Conservation (phyloP, 345 rosid species). For the Brassica cretica region DNA sequence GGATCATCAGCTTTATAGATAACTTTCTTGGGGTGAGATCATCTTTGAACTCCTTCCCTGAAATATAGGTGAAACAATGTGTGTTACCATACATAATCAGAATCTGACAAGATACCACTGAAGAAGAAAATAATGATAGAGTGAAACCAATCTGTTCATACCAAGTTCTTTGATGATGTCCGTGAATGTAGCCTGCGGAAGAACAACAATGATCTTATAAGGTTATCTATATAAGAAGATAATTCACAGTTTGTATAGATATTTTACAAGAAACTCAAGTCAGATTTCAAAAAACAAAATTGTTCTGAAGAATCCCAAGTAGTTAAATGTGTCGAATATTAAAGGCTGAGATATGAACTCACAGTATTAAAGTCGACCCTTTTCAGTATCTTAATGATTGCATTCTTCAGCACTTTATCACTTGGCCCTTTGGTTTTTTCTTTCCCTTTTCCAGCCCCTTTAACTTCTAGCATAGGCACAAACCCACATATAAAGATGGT, state of each 20-base stretch:
- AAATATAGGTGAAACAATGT: conserved; percentile 27
- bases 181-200: conserved; percentile 92
- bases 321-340: not conserved
- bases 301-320: not conserved
- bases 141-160: conserved; percentile 39
- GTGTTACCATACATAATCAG: not conserved
- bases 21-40: conserved; percentile 78
- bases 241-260: conserved; percentile 6
- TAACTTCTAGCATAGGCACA: conserved; percentile 43
- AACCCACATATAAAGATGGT: conserved; percentile 17
- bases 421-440: conserved; percentile 58
- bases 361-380: conserved; percentile 91
- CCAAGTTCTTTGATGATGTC: conserved; percentile 89
- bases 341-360: conserved; percentile 33
- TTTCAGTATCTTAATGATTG: conserved; percentile 70
- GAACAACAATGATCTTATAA: conserved; percentile 17
- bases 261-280: not conserved
- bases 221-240: not conserved
- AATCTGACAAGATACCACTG: conserved; percentile 1
- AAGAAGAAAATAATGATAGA: not conserved
- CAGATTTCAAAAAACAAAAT: conserved; percentile 1
- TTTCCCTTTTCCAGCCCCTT: conserved; percentile 62
- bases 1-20: conserved; percentile 78
- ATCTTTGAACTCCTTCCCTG: conserved; percentile 54
- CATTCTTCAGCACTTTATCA: conserved; percentile 61